Evolutionary conservation across 371 early-diverging fungal genomes (phyloP), one percentile per base, ranked within the genome.

Genomic region (Astathelohania contejeani): DNA sequence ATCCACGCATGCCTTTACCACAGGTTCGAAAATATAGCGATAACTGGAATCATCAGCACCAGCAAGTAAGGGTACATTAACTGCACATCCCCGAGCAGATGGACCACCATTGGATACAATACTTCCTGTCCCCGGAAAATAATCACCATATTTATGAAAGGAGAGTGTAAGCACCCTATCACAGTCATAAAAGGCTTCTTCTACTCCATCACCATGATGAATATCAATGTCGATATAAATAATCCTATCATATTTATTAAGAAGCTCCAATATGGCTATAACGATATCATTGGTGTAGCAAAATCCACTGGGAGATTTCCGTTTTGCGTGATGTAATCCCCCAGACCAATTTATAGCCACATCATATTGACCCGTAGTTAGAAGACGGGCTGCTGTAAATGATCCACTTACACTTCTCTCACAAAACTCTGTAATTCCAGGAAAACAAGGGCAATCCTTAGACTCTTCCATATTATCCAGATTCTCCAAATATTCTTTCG

Each of bases 371-470:
- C 80, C 81, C 10, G 79, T 77, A 12, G 81, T 79, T 43, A 91
- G 58, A 54, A 83, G 81, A 23, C 82, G 67, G 9, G 88, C 84
- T 0, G 84, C 87, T 63, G 82, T 86, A 18, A 91, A 83, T 7
- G 92, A 86, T 7, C 89, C 91, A 51, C 93, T 91, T 10, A 89
- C 83, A 64, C 85, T 88, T 16, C 82, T 79, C 48, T 79, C 77
- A 73, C 91, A 90, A 66, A 89, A 95, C 42, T 92, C 90, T 73
- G 83, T 87, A 66, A 98, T 77, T 4, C 90, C 92, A 50, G 84
- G 83, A 76, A 96, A 94, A 1, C 87, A 80, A 2, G 95, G 96
- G 68, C 95, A 95, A 72, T 94, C 94, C 46, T 89, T 89, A 28
- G 66, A 68, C 51, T 58, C 64, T 4, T 38, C 38, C 32, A 39